Percentiles rank a stretch among this genome's conserved stretches.
Evolutionary conservation across 2,329 filamentous ascomycete species (phyloP).

Genomic region (Clonostachys rhizophaga): DNA sequence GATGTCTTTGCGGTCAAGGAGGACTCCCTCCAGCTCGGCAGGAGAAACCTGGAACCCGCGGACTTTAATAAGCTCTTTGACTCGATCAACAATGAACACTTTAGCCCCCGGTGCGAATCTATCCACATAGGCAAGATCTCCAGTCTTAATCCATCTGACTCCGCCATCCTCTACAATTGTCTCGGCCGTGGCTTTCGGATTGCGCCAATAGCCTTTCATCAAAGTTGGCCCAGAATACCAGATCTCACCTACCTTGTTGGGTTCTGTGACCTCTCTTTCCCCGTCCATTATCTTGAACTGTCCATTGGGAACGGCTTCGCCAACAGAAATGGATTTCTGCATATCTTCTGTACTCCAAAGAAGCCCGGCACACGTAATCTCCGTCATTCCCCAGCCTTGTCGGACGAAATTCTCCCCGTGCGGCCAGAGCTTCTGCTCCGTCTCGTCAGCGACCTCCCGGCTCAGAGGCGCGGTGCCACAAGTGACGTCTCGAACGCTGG

Average conservation of each 20-base stretch:
- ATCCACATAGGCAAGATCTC: not conserved
- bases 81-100: not conserved
- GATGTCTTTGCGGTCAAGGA: conserved; percentile 34
- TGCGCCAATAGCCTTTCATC: not conserved
- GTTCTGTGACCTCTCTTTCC: not conserved
- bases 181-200: not conserved
- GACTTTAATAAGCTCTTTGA: conserved; percentile 59
- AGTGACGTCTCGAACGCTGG: conserved; percentile 52
- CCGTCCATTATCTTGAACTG: not conserved
- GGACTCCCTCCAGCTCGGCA: conserved; percentile 37
- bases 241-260: not conserved
- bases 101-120: conserved; percentile 20
- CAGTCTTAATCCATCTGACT: not conserved
- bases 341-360: too few relatives aligned
- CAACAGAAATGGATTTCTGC: too few relatives aligned
- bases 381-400: conserved; percentile 89
- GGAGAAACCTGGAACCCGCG: conserved; percentile 56
- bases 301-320: too few relatives aligned
- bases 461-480: conserved; percentile 68
- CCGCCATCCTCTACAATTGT: not conserved
- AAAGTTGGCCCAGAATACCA: not conserved
- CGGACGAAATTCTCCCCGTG: conserved; percentile 43
- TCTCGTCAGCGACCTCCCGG: conserved; percentile 34
- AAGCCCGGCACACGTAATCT: conserved; percentile 58
- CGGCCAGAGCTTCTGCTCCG: not conserved